Conservation (phyloP, 768 basidiomycete genomes). For the Favolaschia claudopus region DNA sequence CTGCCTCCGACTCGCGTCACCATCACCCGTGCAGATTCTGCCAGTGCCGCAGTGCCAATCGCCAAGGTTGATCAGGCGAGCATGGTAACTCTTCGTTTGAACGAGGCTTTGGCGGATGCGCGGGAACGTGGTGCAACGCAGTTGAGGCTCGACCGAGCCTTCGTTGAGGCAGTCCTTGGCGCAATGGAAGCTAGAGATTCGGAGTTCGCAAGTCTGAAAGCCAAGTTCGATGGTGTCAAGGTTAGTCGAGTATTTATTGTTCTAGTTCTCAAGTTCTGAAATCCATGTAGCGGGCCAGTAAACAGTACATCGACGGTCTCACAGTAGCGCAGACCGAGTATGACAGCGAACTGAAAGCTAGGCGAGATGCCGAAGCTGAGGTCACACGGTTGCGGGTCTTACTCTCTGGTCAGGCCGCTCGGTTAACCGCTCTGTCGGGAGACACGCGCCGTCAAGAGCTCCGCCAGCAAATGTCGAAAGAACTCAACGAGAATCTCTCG, state of each 20-base stretch:
- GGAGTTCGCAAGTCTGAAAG: slow-evolving; percentile 70
- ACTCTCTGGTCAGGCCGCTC: slow-evolving; percentile 88
- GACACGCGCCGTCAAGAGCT: slow-evolving; percentile 81
- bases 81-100: slow-evolving; percentile 57
- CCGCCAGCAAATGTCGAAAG: slow-evolving; percentile 79
- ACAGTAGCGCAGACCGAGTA: slow-evolving; percentile 94
- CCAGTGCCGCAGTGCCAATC: slow-evolving; percentile 27
- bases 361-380: slow-evolving; percentile 92
- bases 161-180: slow-evolving; percentile 73
- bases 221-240: slow-evolving; percentile 86
- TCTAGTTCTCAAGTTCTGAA: slow-evolving; percentile 8
- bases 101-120: slow-evolving; percentile 68
- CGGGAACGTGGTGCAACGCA: slow-evolving; percentile 65
- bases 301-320: slow-evolving; percentile 91
- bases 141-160: slow-evolving; percentile 73
- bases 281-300: slow-evolving; percentile 77
- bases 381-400: slow-evolving; percentile 85
- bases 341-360: slow-evolving; percentile 86
- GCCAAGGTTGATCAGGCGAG: slow-evolving; percentile 50
- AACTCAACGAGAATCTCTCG: slow-evolving; percentile 77
- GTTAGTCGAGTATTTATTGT: slow-evolving; percentile 51
- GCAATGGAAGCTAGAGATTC: slow-evolving; percentile 71
- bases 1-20: slow-evolving; percentile 45
- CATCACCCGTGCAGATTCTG: slow-evolving; percentile 51
- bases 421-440: slow-evolving; percentile 84